These are phyloP conservation scores for Sugiyamaella paludigena DNA, from an alignment of 1,139 yeast genomes.

Conservation along the genomic window DNA sequence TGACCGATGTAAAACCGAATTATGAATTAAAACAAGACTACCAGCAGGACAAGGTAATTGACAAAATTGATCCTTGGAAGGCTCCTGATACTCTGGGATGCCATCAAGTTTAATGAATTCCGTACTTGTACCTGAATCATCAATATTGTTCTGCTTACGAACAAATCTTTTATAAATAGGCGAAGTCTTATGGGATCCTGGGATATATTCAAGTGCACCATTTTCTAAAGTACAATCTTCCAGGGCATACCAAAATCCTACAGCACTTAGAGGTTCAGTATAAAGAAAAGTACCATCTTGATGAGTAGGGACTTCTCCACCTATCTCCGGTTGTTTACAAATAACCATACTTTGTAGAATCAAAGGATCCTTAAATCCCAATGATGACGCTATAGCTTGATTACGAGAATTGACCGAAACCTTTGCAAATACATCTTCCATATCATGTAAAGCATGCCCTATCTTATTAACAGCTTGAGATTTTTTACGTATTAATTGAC, in stretches of 20 bases:
- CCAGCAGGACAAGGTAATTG: conserved; percentile 69
- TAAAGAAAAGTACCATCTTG: conserved; percentile 73
- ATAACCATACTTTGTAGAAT: conserved; percentile 79
- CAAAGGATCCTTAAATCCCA: conserved; percentile 61
- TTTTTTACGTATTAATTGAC: conserved; percentile 52
- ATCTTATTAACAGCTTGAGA: conserved; percentile 67
- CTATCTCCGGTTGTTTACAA: conserved; percentile 71
- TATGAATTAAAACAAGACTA: conserved; percentile 64
- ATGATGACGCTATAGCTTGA: conserved; percentile 49
- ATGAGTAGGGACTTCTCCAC: conserved; percentile 77
- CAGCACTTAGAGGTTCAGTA: conserved; percentile 68
- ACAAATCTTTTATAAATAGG: conserved; percentile 67
- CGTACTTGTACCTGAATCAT: conserved; percentile 52
- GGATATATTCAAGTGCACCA: conserved; percentile 71
- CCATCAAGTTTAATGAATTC: conserved; percentile 36
- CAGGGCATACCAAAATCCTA: conserved; percentile 82
- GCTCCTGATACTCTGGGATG: conserved; percentile 30
- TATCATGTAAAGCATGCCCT: conserved; percentile 73
- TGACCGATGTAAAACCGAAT: conserved; percentile 69
- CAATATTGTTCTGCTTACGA: conserved; percentile 39
- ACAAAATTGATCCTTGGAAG: conserved; percentile 45
- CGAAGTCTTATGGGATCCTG: conserved; percentile 64
- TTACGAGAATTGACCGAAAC: conserved; percentile 55
- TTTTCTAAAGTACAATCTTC: conserved; percentile 67
- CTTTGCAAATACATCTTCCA: conserved; percentile 47